Percentiles rank a stretch among this genome's conserved stretches.
phyloP scores from a whole-genome alignment of 805 yeast species.

The Wickerhamiella cacticola region DNA sequence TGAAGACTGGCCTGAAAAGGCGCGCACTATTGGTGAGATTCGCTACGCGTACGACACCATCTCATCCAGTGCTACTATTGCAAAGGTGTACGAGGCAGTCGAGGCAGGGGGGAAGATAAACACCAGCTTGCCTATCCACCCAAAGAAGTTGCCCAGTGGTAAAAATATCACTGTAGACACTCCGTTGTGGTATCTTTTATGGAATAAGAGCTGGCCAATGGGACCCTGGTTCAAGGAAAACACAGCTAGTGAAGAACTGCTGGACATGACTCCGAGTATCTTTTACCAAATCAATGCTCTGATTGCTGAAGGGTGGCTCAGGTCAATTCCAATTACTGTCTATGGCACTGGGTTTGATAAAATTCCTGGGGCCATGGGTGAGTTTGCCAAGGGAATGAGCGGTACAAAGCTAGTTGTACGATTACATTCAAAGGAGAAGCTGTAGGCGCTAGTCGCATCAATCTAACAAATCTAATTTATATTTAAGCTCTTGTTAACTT shows the following conservation, averaged over 20 bases:
- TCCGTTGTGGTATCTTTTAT: slow-evolving; percentile 17
- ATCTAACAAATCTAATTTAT: too few species aligned
- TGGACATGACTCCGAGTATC: slow-evolving; percentile 12
- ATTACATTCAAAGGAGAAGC: not conserved
- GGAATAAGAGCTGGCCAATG: slow-evolving; percentile 19
- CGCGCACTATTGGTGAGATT: slow-evolving; percentile 26
- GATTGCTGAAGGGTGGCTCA: slow-evolving; percentile 14
- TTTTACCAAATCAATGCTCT: slow-evolving; percentile 15
- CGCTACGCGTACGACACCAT: slow-evolving; percentile 23
- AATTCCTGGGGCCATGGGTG: slow-evolving; percentile 19
- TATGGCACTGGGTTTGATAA: slow-evolving; percentile 21
- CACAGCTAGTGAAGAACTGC: slow-evolving; percentile 12
- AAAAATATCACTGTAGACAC: slow-evolving; percentile 9
- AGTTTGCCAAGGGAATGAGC: slow-evolving; percentile 20
- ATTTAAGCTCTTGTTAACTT: not conserved
- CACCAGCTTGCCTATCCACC: not conserved
- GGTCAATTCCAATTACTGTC: slow-evolving; percentile 18
- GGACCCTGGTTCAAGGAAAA: slow-evolving; percentile 15
- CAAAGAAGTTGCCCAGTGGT: slow-evolving; percentile 3
- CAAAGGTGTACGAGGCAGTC: slow-evolving; percentile 14
- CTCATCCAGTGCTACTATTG: slow-evolving; percentile 16
- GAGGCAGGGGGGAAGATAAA: slow-evolving; percentile 5
- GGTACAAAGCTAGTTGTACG: slow-evolving; percentile 23
- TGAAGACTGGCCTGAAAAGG: slow-evolving; percentile 35
- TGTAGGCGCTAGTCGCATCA: too few species aligned